Percentiles rank a stretch among this genome's conserved stretches.
Conservation (phyloP, 371 early-diverging fungal genomes). For the Lichtheimia ornata region DNA sequence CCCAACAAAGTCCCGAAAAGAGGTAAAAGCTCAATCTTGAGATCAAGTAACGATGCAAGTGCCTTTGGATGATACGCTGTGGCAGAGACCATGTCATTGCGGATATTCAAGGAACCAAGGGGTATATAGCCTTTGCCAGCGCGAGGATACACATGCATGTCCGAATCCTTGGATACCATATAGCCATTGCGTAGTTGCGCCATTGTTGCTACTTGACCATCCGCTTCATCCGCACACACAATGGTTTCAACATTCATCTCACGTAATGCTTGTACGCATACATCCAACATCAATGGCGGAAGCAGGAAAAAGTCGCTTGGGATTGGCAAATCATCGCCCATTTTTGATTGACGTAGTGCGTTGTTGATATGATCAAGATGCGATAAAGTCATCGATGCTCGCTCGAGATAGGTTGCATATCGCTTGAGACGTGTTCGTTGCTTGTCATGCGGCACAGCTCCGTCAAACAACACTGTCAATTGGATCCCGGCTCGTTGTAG, state of each 20-base stretch:
- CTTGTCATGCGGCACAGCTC: constrained; percentile 56
- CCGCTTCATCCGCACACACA: constrained; percentile 57
- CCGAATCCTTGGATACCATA: constrained; percentile 61
- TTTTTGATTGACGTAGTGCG: constrained; percentile 10
- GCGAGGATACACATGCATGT: constrained; percentile 57
- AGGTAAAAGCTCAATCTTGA: constrained; percentile 37
- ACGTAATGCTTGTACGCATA: constrained; percentile 46
- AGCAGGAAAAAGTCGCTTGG: constrained; percentile 48
- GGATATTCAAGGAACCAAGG: constrained; percentile 40
- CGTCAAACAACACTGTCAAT: constrained; percentile 56
- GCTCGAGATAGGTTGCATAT: constrained; percentile 52
- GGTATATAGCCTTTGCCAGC: constrained; percentile 58
- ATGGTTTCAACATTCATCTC: constrained; percentile 29
- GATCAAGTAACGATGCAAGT: constrained; percentile 38
- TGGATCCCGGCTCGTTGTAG: constrained; percentile 39
- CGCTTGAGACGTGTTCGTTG: constrained; percentile 49
- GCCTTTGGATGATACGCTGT: constrained; percentile 43
- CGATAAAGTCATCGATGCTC: constrained; percentile 14
- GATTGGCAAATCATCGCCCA: constrained; percentile 25
- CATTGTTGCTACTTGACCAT: constrained; percentile 46
- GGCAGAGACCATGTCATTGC: constrained; percentile 10
- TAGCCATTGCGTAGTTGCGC: constrained; percentile 49
- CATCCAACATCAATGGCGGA: constrained; percentile 57
- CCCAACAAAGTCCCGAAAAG: constrained; percentile 58
- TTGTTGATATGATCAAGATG: constrained; percentile 30